Base-by-base conservation (phyloP, 352 stramenopile species). In the Pythium graminicola region DNA sequence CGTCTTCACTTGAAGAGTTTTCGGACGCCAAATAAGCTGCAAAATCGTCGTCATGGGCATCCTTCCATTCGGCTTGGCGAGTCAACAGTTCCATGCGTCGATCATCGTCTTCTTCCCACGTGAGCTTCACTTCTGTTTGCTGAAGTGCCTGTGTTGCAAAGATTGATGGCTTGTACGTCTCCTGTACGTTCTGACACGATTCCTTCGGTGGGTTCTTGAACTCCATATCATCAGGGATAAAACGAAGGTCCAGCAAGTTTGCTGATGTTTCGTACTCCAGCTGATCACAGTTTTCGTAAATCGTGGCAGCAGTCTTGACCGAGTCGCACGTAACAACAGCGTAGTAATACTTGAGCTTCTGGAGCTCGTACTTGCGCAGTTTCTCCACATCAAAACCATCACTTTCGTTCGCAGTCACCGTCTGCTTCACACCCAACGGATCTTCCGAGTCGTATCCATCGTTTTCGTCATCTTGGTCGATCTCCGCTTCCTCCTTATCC, bases 271-370 rank as follows among this genome's bases (percentile, higher is more conserved):
- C 96, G 68, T 99, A 97, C 69, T 99, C 96, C 54, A 99, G 84
- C 43, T 97, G 95, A 63, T 99, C 96, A 20, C 96, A 96, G 67
- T 95, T 84, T 53, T 96, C 80, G 54, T 99, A 99, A 36, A 98
- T 93, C 24, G 80, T 71, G 31, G 94, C 86, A 24, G 96, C 92
- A 8, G 93, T 93, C 46, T 92, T 85, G 27, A 92, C 71, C 22
- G 75, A 92, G 49, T 96, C 78, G 74, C 96, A 99, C 38, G 92
- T 94, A 11, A 95, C 92, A 17, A 99, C 75, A 4, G 95, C 96
- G 77, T 99, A 99, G 64, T 98, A 99, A 70, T 99, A 99, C 57
- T 94, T 90, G 29, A 99, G 75, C 68, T 98, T 98, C 50, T 97
- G 89, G 39, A 97, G 76, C 65, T 99, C 96, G 69, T 99, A 99